phyloP scores from a whole-genome alignment of 2,329 filamentous ascomycete genomes.

The Colletotrichum sp. region DNA sequence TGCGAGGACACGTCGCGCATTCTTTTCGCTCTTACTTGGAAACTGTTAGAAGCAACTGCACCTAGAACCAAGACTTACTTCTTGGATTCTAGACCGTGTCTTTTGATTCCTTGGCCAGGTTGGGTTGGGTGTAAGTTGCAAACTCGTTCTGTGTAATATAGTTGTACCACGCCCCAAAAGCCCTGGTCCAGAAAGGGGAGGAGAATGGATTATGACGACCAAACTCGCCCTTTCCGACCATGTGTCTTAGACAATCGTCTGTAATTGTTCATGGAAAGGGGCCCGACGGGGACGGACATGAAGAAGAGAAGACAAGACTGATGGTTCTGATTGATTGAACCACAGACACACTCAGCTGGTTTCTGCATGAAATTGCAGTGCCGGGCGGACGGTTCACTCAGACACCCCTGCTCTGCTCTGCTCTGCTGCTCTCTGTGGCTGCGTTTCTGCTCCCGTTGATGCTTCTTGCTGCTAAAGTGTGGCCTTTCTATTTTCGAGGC shows the following conservation, averaged over 20 bases:
- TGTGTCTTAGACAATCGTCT: background rate
- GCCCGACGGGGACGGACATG: background rate
- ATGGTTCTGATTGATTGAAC: background rate
- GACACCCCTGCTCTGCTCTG: background rate
- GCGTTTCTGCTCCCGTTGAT: background rate
- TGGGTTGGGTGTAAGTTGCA: background rate
- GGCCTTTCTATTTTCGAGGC: background rate
- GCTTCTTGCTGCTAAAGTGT: background rate
- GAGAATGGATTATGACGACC: background rate
- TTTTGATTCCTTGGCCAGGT: background rate
- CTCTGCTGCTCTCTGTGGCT: background rate
- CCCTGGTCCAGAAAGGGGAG: background rate
- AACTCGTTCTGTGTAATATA: background rate
- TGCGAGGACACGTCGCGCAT: background rate
- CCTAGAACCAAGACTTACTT: background rate
- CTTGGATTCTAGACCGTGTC: background rate
- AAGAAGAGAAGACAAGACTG: background rate
- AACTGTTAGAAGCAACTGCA: background rate
- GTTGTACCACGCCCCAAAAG: background rate
- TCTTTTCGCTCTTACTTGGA: background rate
- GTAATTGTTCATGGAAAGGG: background rate
- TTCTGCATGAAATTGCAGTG: slow-evolving; percentile 1
- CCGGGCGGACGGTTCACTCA: background rate
- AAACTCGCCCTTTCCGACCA: background rate
- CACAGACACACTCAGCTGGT: background rate